Conservation (phyloP, 345 rosid species). For the Clarkia xantiana region DNA sequence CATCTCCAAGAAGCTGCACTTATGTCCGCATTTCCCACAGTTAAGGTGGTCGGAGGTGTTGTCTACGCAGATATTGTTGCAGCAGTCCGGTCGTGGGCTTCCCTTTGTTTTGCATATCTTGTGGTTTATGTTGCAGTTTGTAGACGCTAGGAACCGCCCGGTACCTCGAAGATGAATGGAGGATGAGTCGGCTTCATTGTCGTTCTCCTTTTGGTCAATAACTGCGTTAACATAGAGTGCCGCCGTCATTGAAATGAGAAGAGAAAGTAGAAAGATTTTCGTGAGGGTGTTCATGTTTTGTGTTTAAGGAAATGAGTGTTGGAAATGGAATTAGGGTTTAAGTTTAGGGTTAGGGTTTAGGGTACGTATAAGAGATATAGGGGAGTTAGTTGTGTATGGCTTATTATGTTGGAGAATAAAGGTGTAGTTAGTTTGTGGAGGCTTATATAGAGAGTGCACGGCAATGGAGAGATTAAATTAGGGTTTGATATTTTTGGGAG, state of each 20-base stretch:
- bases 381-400: too few species aligned
- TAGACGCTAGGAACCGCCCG: background rate
- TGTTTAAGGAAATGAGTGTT: background rate
- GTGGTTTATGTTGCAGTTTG: constrained; percentile 1
- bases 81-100: constrained; percentile 22
- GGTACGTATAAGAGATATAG: too few species aligned
- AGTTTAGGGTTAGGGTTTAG: too few species aligned
- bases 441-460: too few species aligned
- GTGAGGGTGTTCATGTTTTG: background rate
- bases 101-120: constrained; percentile 13
- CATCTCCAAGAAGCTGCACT: constrained; percentile 23
- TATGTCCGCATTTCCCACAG: constrained; percentile 27
- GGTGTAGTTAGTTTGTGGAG: too few species aligned
- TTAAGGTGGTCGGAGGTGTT: constrained; percentile 12
- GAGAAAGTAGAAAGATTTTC: background rate
- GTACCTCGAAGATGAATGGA: background rate
- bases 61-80: constrained; percentile 23
- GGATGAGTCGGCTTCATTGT: background rate
- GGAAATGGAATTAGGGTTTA: too few species aligned
- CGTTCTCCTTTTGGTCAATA: background rate
- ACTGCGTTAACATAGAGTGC: background rate
- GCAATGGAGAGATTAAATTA: too few species aligned
- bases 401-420: too few species aligned
- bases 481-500: too few species aligned
- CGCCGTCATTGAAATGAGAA: background rate